phyloP scores from a whole-genome alignment of 805 yeast genomes.

The Wickerhamiella slavikovae region DNA sequence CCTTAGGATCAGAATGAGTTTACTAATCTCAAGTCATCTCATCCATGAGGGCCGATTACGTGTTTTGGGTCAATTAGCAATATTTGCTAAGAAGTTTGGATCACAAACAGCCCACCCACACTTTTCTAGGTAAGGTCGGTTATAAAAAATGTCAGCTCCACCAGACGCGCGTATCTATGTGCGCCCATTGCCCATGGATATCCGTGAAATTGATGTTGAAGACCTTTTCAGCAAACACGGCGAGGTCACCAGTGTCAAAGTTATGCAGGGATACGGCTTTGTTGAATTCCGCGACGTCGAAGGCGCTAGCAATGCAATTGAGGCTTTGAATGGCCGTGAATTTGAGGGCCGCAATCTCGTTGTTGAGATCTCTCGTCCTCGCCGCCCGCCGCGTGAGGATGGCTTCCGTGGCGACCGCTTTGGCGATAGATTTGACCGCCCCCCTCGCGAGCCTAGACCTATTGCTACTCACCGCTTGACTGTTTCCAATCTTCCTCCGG shows the following conservation, averaged over 20 bases:
- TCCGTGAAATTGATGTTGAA: slow-evolving; percentile 23
- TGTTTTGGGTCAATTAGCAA: too few relatives aligned
- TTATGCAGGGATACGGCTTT: slow-evolving; percentile 45
- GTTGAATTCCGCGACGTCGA: slow-evolving; percentile 36
- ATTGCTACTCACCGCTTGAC: slow-evolving; percentile 11
- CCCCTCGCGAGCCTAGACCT: slow-evolving; percentile 8
- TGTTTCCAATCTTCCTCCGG: slow-evolving; percentile 6
- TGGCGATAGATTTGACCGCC: slow-evolving; percentile 10
- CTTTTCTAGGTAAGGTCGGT: too few relatives aligned
- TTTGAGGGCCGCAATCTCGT: slow-evolving; percentile 18
- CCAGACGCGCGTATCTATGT: slow-evolving; percentile 12
- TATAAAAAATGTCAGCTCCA: too few relatives aligned
- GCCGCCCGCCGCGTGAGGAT: slow-evolving; percentile 12
- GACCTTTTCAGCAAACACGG: slow-evolving; percentile 31
- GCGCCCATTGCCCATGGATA: slow-evolving; percentile 11
- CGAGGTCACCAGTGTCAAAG: slow-evolving; percentile 31
- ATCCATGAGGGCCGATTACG: too few relatives aligned
- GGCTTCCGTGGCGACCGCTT: slow-evolving; percentile 10
- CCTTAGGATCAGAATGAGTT: too few relatives aligned
- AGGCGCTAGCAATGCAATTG: slow-evolving; percentile 44
- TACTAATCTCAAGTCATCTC: too few relatives aligned
- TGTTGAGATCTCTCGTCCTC: slow-evolving; percentile 18
- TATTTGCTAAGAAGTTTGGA: too few relatives aligned
- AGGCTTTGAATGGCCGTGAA: slow-evolving; percentile 25
- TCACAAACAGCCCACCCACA: too few relatives aligned